Percentiles rank a stretch among this genome's conserved stretches.
Evolutionary conservation across 2,329 filamentous ascomycete species (phyloP).

Genomic region (Penicillium italicum): DNA sequence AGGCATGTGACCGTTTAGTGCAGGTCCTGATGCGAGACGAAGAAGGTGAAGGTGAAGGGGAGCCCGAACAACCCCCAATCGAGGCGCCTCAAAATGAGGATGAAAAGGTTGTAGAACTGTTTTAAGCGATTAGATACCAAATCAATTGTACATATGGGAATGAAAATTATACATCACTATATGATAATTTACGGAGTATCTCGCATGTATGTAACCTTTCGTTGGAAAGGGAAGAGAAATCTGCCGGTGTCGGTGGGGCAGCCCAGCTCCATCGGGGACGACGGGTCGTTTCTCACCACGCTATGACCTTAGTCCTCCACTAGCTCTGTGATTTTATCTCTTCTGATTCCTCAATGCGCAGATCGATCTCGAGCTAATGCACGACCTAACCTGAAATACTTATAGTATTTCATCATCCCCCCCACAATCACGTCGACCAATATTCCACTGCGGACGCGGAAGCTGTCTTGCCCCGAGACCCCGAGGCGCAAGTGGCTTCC

Average conservation of each 20-base stretch:
- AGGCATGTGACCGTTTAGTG: constrained; percentile 83
- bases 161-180: background rate
- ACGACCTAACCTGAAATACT: constrained; percentile 12
- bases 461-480: constrained; percentile 21
- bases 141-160: constrained; percentile 2
- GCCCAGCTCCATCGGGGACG: background rate
- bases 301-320: background rate
- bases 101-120: constrained; percentile 45
- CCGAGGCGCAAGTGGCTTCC: constrained; percentile 23
- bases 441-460: constrained; percentile 24
- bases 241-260: constrained; percentile 5
- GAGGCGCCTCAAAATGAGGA: constrained; percentile 44
- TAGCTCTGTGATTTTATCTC: background rate
- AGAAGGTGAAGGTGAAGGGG: constrained; percentile 49
- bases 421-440: constrained; percentile 14
- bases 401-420: constrained; percentile 9
- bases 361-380: constrained; percentile 11
- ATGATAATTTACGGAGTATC: background rate
- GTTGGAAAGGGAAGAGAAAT: background rate
- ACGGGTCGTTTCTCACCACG: background rate
- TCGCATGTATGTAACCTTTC: background rate
- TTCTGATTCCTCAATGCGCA: constrained; percentile 4
- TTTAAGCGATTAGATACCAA: constrained; percentile 30
- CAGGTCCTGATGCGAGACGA: constrained; percentile 84
- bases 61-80: constrained; percentile 34